These are phyloP conservation scores for Cystobasidiaceae sp. DNA, from an alignment of 1,284 basidiomycete species.

Conservation along the genomic window DNA sequence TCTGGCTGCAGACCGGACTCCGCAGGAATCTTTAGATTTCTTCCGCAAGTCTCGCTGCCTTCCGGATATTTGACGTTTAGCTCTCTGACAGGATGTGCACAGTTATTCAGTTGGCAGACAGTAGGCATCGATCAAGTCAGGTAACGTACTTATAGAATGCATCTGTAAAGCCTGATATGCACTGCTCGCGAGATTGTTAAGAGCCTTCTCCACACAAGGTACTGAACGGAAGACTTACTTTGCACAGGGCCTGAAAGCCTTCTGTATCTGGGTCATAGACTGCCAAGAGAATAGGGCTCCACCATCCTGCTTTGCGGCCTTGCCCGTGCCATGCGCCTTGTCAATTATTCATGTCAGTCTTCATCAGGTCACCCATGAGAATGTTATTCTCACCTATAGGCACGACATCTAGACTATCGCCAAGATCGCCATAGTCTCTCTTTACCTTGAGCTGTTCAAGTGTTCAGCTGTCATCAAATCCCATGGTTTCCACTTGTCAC, in stretches of 20 bases:
- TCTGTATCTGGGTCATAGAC: conserved; percentile 65
- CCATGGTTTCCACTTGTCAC: conserved; percentile 21
- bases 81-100: conserved; percentile 43
- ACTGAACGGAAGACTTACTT: conserved; percentile 53
- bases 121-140: conserved; percentile 1
- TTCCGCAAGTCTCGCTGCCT: conserved; percentile 62
- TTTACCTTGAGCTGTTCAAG: conserved; percentile 67
- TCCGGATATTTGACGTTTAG: conserved; percentile 62
- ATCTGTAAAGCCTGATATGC: conserved; percentile 72
- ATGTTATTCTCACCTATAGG: conserved; percentile 47
- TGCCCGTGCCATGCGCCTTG: conserved; percentile 80
- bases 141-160: conserved; percentile 65
- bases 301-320: conserved; percentile 88
- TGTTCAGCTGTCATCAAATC: neutral
- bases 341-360: conserved; percentile 46
- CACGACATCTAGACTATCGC: conserved; percentile 56
- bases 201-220: conserved; percentile 59
- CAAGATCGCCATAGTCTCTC: conserved; percentile 63
- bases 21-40: conserved; percentile 58
- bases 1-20: conserved; percentile 70
- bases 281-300: conserved; percentile 83
- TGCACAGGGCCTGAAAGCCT: conserved; percentile 72
- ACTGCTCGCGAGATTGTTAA: conserved; percentile 36
- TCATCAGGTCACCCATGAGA: neutral
- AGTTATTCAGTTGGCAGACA: conserved; percentile 40